A percentile compares a stretch with the other conserved stretches of the same genome.
Conservation (phyloP, 768 basidiomycete genomes). For the Lactifluus hygrophoroides region DNA sequence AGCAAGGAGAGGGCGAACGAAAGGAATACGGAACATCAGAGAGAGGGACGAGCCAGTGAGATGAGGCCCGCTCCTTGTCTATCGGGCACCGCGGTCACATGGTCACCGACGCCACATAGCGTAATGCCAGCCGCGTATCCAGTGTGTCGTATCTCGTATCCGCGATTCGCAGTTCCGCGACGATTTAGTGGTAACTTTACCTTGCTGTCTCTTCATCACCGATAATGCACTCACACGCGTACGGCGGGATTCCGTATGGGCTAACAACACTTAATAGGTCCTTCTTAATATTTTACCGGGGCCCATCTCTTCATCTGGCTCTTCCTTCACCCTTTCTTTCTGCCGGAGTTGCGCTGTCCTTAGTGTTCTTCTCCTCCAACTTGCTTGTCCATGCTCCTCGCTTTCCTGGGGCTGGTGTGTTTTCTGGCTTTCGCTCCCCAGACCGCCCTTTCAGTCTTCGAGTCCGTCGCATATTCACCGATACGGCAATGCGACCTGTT, state of each 20-base stretch:
- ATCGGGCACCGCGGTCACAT: background rate
- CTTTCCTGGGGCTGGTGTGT: slow-evolving; percentile 5
- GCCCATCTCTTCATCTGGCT: too few species aligned
- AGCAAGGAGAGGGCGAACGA: background rate
- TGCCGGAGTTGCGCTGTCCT: background rate
- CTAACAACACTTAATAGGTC: background rate
- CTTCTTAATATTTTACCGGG: too few species aligned
- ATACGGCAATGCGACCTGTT: slow-evolving; percentile 49
- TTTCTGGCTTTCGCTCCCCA: slow-evolving; percentile 23
- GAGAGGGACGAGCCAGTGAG: too few species aligned
- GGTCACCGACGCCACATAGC: too few species aligned
- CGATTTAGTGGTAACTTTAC: too few species aligned
- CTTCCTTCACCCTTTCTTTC: background rate
- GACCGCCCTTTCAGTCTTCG: slow-evolving; percentile 25
- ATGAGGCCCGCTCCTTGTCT: background rate
- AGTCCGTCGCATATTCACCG: slow-evolving; percentile 30
- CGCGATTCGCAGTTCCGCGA: too few species aligned
- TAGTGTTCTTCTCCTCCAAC: background rate
- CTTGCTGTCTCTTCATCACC: too few species aligned
- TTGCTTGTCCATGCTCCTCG: slow-evolving; percentile 9
- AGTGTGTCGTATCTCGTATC: too few species aligned
- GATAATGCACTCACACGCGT: background rate
- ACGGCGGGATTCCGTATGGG: background rate
- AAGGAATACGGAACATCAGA: too few species aligned
- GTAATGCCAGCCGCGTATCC: too few species aligned